These are phyloP conservation scores for Candida albicans DNA, from an alignment of 1,139 yeast genomes.

Conservation along the genomic window DNA sequence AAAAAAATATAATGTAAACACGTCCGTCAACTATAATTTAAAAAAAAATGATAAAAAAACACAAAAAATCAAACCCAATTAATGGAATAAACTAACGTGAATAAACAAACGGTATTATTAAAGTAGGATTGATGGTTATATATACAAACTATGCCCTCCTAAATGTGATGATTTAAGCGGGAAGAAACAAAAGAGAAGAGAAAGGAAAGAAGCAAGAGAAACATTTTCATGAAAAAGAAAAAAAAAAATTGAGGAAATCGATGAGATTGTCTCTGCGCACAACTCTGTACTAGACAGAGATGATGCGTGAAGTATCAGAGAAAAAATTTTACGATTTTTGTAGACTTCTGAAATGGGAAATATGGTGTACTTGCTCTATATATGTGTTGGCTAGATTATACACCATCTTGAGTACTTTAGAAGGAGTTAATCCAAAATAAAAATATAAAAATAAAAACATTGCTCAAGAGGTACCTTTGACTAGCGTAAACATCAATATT, in stretches of 20 bases:
- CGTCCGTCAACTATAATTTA: background rate
- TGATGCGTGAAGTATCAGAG: background rate
- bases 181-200: conserved; percentile 30
- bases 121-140: background rate
- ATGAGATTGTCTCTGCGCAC: conserved; percentile 10
- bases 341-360: conserved; percentile 30
- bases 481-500: conserved; percentile 13
- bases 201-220: conserved; percentile 7
- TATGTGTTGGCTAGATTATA: conserved; percentile 25
- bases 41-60: no score
- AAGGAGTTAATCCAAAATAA: background rate
- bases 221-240: conserved; percentile 12
- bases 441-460: background rate
- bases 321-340: conserved; percentile 1
- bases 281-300: background rate
- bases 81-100: no score
- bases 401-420: conserved; percentile 18
- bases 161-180: conserved; percentile 49
- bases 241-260: conserved; percentile 8
- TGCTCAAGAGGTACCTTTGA: conserved; percentile 11
- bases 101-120: background rate
- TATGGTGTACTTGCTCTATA: background rate
- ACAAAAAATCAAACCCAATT: no score
- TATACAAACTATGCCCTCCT: conserved; percentile 41
- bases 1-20: conserved; percentile 1